Evolutionary conservation across 495 filamentous ascomycete genomes (phyloP).

Genomic region (Margaritispora aquatica): DNA sequence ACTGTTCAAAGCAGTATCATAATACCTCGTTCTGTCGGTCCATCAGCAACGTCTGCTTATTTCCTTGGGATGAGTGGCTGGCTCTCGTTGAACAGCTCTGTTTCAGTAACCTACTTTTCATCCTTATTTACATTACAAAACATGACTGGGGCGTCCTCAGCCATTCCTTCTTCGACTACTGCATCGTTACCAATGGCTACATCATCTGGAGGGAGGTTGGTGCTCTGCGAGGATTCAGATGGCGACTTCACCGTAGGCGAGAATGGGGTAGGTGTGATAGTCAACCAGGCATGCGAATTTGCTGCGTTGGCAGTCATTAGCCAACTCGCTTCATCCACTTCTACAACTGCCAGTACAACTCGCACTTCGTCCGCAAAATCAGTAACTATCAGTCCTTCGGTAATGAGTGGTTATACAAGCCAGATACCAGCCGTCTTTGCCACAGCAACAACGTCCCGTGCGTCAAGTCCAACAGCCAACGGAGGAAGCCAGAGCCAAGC

Average conservation of each 20-base stretch:
- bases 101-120: slow-evolving; percentile 11
- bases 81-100: background rate
- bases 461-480: background rate
- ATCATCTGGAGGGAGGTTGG: background rate
- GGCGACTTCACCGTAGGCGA: background rate
- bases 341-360: background rate
- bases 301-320: background rate
- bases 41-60: background rate
- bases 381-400: background rate
- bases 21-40: slow-evolving; percentile 6
- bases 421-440: background rate
- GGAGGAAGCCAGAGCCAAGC: background rate
- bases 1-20: slow-evolving; percentile 9
- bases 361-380: background rate
- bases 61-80: slow-evolving; percentile 11
- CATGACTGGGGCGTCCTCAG: slow-evolving; percentile 9
- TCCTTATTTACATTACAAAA: slow-evolving; percentile 10
- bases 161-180: background rate
- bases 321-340: background rate
- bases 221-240: background rate
- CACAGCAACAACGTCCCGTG: background rate
- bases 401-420: background rate
- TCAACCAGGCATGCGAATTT: background rate
- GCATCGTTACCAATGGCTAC: background rate
- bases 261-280: background rate